These are phyloP conservation scores for Monilinia polystroma DNA, from an alignment of 2,329 filamentous ascomycete genomes.

Conservation along the genomic window DNA sequence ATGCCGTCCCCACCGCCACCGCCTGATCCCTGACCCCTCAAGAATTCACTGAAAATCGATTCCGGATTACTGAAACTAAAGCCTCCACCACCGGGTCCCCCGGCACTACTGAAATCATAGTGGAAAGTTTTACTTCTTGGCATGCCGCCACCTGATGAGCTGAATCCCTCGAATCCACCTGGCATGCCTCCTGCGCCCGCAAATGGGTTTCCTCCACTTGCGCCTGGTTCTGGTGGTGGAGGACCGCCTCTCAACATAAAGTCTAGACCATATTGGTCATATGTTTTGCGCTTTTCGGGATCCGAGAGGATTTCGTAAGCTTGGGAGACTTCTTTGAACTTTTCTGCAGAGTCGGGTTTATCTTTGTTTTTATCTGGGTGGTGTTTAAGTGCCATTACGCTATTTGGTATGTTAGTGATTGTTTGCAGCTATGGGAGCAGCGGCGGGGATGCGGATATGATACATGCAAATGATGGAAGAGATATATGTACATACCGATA, in stretches of 20 bases:
- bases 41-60: conserved; percentile 81
- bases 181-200: conserved; percentile 56
- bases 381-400: conserved; percentile 84
- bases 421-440: not conserved
- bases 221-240: conserved; percentile 60
- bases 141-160: conserved; percentile 47
- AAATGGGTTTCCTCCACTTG: conserved; percentile 58
- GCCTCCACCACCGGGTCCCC: conserved; percentile 51
- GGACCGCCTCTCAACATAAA: conserved; percentile 81
- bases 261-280: conserved; percentile 92
- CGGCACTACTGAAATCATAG: conserved; percentile 48
- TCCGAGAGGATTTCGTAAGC: conserved; percentile 98
- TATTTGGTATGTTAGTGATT: conserved; percentile 41
- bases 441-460: not conserved
- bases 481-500: conserved; percentile 63
- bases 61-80: conserved; percentile 84
- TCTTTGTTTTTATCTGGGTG: conserved; percentile 99
- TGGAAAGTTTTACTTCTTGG: conserved; percentile 52
- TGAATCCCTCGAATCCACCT: conserved; percentile 53
- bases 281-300: conserved; percentile 92
- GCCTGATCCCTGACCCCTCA: conserved; percentile 55
- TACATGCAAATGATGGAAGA: not conserved
- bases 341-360: conserved; percentile 79
- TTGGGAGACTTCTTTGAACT: conserved; percentile 97
- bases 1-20: conserved; percentile 46